Conservation (phyloP, 73 alveolate genomes). For the Breviolum minutum region DNA sequence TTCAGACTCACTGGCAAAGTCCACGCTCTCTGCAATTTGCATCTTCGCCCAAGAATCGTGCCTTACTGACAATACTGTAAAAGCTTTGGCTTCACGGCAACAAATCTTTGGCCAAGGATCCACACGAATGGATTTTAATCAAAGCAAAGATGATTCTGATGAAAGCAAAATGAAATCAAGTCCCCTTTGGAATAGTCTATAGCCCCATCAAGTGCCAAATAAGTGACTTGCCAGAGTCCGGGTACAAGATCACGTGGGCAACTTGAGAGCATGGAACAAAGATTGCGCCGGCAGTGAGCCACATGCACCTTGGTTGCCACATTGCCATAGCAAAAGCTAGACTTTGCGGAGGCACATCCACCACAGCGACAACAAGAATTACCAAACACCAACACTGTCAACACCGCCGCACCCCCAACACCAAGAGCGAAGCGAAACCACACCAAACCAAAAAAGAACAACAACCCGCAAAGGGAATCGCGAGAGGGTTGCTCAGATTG, state of each 20-base stretch:
- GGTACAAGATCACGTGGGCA: constrained; percentile 88
- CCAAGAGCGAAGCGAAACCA: no score
- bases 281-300: constrained; percentile 89
- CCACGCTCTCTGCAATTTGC: constrained; percentile 94
- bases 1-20: constrained; percentile 87
- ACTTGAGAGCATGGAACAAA: constrained; percentile 92
- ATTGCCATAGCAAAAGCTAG: no score
- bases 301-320: constrained; percentile 67
- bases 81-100: neutral
- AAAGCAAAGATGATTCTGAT: no score
- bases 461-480: neutral
- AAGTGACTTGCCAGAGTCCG: constrained; percentile 33
- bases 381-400: no score
- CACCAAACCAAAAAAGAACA: no score
- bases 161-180: no score
- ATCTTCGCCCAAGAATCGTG: constrained; percentile 93
- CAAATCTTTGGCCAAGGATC: neutral
- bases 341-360: no score
- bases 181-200: no score
- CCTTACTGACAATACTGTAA: neutral
- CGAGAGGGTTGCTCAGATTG: neutral
- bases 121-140: no score
- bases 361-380: no score
- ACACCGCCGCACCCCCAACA: no score
- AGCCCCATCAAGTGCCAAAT: neutral